A percentile compares a stretch with the other conserved stretches of the same genome.
Conservation (phyloP, 306 rosid genomes). For the Dryas octopetala region DNA sequence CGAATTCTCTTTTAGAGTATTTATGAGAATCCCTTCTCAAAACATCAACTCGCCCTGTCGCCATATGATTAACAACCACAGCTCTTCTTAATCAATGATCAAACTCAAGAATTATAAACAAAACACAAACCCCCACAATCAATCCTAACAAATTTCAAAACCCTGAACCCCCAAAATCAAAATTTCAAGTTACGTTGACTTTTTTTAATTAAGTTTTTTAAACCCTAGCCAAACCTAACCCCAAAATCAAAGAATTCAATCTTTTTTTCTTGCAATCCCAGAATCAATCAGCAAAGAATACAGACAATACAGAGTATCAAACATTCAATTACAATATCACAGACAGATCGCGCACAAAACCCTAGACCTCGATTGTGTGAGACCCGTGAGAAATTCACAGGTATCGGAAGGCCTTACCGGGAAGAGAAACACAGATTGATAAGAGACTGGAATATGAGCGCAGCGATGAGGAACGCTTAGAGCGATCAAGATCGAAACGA, state of each 20-base stretch:
- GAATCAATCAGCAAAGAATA: constrained; percentile 17
- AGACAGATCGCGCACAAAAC: constrained; percentile 34
- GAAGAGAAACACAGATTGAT: constrained; percentile 13
- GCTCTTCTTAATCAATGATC: constrained; percentile 49
- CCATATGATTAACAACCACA: constrained; percentile 72
- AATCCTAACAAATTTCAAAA: constrained; percentile 22
- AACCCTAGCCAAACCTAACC: background rate
- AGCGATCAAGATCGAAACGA: background rate
- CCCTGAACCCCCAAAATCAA: constrained; percentile 27
- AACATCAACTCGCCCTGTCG: constrained; percentile 65
- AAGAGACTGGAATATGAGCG: background rate
- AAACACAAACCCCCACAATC: constrained; percentile 16
- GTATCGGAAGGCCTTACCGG: constrained; percentile 72
- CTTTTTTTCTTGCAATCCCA: background rate
- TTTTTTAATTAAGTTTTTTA: background rate
- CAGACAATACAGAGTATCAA: background rate
- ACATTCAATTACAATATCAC: constrained; percentile 9
- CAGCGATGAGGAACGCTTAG: background rate
- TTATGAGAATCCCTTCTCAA: constrained; percentile 44
- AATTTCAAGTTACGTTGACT: background rate
- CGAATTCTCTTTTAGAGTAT: constrained; percentile 36
- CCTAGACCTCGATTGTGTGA: constrained; percentile 44
- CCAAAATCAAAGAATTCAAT: constrained; percentile 13
- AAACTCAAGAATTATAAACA: constrained; percentile 32
- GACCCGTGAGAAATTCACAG: constrained; percentile 48